Evolutionary conservation across 176 grass and related monocot species (phyloP).

Genomic region (Ensete glaucum): DNA sequence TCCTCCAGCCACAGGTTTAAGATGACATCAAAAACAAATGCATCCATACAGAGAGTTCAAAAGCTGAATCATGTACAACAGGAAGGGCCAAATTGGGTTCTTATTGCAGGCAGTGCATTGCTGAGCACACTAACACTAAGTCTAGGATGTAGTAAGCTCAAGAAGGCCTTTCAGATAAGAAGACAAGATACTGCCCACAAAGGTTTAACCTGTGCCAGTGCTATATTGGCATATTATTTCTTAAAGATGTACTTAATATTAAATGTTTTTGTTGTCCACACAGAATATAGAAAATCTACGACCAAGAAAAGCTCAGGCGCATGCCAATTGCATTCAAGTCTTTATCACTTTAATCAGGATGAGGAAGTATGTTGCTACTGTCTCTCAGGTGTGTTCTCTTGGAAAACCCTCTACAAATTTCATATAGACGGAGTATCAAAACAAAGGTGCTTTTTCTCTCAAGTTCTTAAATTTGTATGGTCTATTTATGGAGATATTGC

Average conservation of each 20-base stretch:
- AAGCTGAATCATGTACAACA: constrained; percentile 17
- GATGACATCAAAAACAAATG: constrained; percentile 35
- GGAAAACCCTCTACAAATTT: neutral
- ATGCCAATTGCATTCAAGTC: constrained; percentile 14
- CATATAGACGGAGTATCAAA: neutral
- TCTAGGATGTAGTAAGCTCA: constrained; percentile 33
- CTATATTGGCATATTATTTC: neutral
- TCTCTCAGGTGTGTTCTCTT: constrained; percentile 24
- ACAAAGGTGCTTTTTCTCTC: neutral
- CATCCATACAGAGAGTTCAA: constrained; percentile 12
- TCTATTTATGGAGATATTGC: neutral
- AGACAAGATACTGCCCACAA: constrained; percentile 8
- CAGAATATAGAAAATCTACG: constrained; percentile 23
- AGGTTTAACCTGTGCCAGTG: neutral
- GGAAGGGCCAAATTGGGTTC: constrained; percentile 35
- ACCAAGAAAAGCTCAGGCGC: constrained; percentile 16
- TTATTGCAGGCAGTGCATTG: constrained; percentile 33
- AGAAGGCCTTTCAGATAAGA: constrained; percentile 21
- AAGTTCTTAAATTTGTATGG: neutral
- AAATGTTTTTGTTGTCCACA: neutral
- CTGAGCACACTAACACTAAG: constrained; percentile 33
- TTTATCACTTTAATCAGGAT: constrained; percentile 21
- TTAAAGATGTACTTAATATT: neutral
- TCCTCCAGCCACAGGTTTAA: neutral
- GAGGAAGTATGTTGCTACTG: constrained; percentile 23